A percentile compares a stretch with the other conserved stretches of the same genome.
phyloP scores from a whole-genome alignment of 73 alveolate genomes.

The Paramecium primaurelia region DNA sequence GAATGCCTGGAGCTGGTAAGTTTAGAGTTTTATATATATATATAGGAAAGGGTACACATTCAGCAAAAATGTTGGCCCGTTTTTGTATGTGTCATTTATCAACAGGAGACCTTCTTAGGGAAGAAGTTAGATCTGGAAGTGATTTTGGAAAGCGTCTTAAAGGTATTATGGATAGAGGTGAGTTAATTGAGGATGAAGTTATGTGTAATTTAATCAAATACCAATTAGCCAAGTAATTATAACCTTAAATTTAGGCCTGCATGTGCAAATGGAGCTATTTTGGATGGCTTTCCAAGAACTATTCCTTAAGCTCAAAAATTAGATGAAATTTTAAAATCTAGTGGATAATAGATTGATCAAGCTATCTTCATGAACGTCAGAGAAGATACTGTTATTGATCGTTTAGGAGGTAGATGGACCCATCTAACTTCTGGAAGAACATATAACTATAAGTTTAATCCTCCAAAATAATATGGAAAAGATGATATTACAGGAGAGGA shows the following conservation, averaged over 20 bases:
- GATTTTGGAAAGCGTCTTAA: conserved; percentile 77
- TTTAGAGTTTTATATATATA: neutral
- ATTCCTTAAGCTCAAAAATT: conserved; percentile 72
- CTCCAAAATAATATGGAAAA: conserved; percentile 74
- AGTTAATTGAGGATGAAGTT: conserved; percentile 75
- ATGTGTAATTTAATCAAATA: conserved; percentile 67
- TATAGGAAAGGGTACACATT: conserved; percentile 59
- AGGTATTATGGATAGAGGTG: conserved; percentile 82
- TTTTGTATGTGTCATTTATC: conserved; percentile 68
- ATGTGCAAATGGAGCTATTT: conserved; percentile 77
- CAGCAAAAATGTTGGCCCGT: conserved; percentile 38
- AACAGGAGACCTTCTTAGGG: conserved; percentile 81
- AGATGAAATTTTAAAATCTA: conserved; percentile 65
- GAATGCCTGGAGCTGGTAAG: conserved; percentile 47
- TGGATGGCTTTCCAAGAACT: conserved; percentile 86
- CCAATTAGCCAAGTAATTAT: conserved; percentile 34
- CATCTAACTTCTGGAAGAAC: conserved; percentile 81
- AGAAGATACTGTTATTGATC: conserved; percentile 70
- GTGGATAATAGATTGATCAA: conserved; percentile 54
- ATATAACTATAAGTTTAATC: conserved; percentile 76
- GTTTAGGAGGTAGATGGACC: conserved; percentile 79
- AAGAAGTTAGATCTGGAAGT: conserved; percentile 77
- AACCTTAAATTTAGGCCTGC: conserved; percentile 65
- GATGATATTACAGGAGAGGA: conserved; percentile 84
- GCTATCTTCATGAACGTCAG: conserved; percentile 72